Evolutionary conservation across 2,329 filamentous ascomycete genomes (phyloP), one percentile per base, ranked within the genome.

Genomic region (Cladobotryum protrusum): DNA sequence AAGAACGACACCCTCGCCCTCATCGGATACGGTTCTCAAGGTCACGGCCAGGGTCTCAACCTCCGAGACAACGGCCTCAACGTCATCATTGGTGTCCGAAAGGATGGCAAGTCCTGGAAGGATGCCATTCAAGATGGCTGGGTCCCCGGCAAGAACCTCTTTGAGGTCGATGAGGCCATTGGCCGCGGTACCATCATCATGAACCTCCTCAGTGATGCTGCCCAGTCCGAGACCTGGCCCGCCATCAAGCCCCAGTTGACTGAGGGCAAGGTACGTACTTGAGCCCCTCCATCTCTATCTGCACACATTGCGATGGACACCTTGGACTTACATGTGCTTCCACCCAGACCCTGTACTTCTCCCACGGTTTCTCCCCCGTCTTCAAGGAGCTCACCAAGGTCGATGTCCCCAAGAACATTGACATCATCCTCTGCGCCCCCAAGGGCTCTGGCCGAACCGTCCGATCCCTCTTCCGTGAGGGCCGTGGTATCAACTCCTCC

Each of bases 381-480:
- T 99, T 99, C 89, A 96, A 96, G 82, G 86, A 96, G 73, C 85
- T 93, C 70, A 99, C 93, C 82, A 95, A 96, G 76, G 93, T 99
- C 70, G 93, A 99, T 57, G 89, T 96, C 57, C 93, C 93, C 75
- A 82, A 72, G 61, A 87, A 97, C 77, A 87, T 99, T 70, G 93
- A 99, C 73, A 93, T 99, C 73, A 99, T 99, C 82, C 92, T 99
- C 70, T 91, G 95, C 67, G 93, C 93, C 61, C 93, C 93, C 77
- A 99, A 99, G 85, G 93, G 93, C 68, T 97, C 92, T 70, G 93
- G 93, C 74, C 91, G 93, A 71, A 99, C 93, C 64, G 93, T 99
- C 72, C 92, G 93, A 75, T 89, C 89, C 60, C 89, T 99, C 71
- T 99, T 97, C 91, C 88, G 89, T 66, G 92, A 97, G 82, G 93